A percentile compares a stretch with the other conserved stretches of the same genome.
phyloP scores from a whole-genome alignment of 441 rosid species.

The Pelargonium myrrhifolium region DNA sequence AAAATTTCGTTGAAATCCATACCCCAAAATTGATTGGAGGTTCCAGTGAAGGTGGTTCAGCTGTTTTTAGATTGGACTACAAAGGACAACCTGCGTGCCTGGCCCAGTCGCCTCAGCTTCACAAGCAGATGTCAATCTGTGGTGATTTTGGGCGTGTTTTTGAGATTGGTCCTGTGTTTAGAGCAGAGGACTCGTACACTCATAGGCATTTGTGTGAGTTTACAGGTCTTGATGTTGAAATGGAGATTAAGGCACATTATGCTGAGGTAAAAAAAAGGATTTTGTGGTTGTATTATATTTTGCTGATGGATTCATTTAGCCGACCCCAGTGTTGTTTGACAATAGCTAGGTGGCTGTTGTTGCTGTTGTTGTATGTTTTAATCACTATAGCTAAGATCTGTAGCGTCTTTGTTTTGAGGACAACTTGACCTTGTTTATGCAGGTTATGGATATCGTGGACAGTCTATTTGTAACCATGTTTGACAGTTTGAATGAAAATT shows the following conservation, averaged over 20 bases:
- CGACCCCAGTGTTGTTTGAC: too few species aligned
- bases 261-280: conserved; percentile 46
- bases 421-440: conserved; percentile 12
- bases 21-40: conserved; percentile 81
- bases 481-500: conserved; percentile 54
- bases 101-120: conserved; percentile 87
- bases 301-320: conserved; percentile 15
- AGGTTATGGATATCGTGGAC: conserved; percentile 87
- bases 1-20: conserved; percentile 62
- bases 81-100: conserved; percentile 75
- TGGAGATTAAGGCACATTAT: conserved; percentile 76
- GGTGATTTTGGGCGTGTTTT: conserved; percentile 64
- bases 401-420: not conserved
- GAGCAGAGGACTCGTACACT: conserved; percentile 76
- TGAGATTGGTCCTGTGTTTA: conserved; percentile 68
- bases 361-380: not conserved
- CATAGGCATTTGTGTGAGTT: conserved; percentile 88
- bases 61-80: conserved; percentile 80
- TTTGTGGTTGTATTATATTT: not conserved
- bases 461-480: conserved; percentile 61
- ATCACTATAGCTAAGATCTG: not conserved
- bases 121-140: conserved; percentile 71
- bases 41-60: conserved; percentile 91
- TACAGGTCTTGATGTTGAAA: conserved; percentile 76
- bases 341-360: too few species aligned